These are phyloP conservation scores for Pterocarpus macrocarpus DNA, from an alignment of 306 rosid genomes.

Conservation along the genomic window DNA sequence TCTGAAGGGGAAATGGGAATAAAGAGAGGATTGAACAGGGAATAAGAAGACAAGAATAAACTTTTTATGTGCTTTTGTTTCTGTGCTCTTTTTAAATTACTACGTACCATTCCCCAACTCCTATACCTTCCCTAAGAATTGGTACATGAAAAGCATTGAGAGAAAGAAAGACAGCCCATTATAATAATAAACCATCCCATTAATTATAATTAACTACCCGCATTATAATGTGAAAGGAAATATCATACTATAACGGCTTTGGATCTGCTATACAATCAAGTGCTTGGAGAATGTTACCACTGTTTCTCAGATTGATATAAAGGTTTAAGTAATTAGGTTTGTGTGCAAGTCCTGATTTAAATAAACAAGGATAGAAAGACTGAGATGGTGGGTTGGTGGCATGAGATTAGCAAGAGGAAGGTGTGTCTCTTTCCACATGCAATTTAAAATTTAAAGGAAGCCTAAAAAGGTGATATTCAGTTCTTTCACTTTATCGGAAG, in stretches of 20 bases:
- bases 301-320: conserved; percentile 38
- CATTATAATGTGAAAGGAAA: background rate
- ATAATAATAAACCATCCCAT: no score
- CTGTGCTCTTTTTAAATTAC: conserved; percentile 52
- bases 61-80: conserved; percentile 59
- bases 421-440: conserved; percentile 55
- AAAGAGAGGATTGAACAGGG: conserved; percentile 51
- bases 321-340: conserved; percentile 26
- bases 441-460: conserved; percentile 54
- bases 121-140: conserved; percentile 26
- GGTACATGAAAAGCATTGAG: background rate
- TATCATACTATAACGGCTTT: background rate
- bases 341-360: conserved; percentile 25
- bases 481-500: conserved; percentile 64
- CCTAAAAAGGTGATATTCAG: conserved; percentile 68
- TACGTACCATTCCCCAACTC: conserved; percentile 35
- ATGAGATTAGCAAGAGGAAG: conserved; percentile 42
- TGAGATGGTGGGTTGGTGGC: conserved; percentile 44
- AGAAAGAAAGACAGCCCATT: background rate
- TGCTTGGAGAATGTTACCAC: conserved; percentile 39
- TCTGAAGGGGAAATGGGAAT: conserved; percentile 66
- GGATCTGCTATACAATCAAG: background rate
- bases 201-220: background rate
- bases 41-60: conserved; percentile 88
- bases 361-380: conserved; percentile 44